Evolutionary conservation across 2,329 filamentous ascomycete genomes (phyloP), one percentile per base, ranked within the genome.

Genomic region (Aspergillus sojae): DNA sequence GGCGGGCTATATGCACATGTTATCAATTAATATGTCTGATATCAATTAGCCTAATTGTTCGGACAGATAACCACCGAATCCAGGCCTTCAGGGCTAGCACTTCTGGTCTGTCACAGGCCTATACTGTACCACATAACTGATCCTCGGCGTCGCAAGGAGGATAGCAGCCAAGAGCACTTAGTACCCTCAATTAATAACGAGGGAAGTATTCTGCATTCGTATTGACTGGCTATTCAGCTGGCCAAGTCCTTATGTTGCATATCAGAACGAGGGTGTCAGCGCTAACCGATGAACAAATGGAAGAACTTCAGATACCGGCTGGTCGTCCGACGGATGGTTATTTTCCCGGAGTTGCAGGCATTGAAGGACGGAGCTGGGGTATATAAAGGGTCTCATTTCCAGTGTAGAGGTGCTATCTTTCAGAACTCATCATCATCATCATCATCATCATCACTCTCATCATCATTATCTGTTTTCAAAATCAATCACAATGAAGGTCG

Each of bases 401-500:
- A 43, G 23, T 26, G 30, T 45, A 62, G 56, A 28, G 43, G 46
- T 39, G 23, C 26, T 6, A 30, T 53, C 21, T 11, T 41, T 14
- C 41, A 58, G 34, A 54, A 55, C 16, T 39, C 39, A 41, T 41
- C 36, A 57, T 50, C 34, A 58, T 41, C 21, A 58, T 41, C 36
- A 57, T 50, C 34, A 58, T 34, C n/a, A n/a, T 55, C 30, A 48
- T 45, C 34, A 3, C 23, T 23, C 7, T 32, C 11, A 9, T 53
- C 48, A 5, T 21, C 5, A 41, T 41, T 12, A 41, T 56, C 53
- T 23, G 5, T 48, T n/a, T 19, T 16, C 41, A 23, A 43, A 45
- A 23, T 43, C 36, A 45, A 12, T 28, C 34, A 62, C 54, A 58
- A 67, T 67, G 65, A 67, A 67, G 59, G 57, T 65, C 34, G 62